Evolutionary conservation across 1,284 basidiomycete genomes (phyloP).

Genomic region (Ceraceosorus guamensis): DNA sequence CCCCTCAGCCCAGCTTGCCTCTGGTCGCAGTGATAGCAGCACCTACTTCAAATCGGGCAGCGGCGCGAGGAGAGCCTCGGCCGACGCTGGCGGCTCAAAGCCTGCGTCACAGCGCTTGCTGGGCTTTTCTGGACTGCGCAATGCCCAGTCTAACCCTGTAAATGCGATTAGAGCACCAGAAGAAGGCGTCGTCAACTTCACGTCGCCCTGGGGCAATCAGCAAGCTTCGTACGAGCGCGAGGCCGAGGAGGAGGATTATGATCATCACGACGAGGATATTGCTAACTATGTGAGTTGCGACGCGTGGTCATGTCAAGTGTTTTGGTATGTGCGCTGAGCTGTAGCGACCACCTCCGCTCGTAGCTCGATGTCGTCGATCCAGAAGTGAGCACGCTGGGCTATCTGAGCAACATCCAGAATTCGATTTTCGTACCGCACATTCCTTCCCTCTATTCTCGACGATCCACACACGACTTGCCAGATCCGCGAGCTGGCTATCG

Average conservation of each 20-base stretch:
- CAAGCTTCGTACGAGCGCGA: background rate
- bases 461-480: constrained; percentile 59
- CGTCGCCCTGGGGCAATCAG: too few species aligned
- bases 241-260: background rate
- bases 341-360: background rate
- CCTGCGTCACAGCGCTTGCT: too few species aligned
- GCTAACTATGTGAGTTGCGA: background rate
- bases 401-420: constrained; percentile 69
- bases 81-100: too few species aligned
- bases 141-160: too few species aligned
- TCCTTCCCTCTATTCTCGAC: constrained; percentile 60
- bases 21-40: too few species aligned
- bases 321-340: background rate
- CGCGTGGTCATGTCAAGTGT: background rate
- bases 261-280: background rate
- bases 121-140: too few species aligned
- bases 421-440: constrained; percentile 66
- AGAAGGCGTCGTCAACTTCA: too few species aligned
- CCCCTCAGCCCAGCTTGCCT: too few species aligned
- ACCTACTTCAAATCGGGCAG: too few species aligned
- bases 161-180: too few species aligned
- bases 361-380: constrained; percentile 67
- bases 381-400: constrained; percentile 64
- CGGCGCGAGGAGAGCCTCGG: too few species aligned
- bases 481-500: background rate